These are phyloP conservation scores for Annulohypoxylon nitens DNA, from an alignment of 495 filamentous ascomycete species.

Conservation along the genomic window DNA sequence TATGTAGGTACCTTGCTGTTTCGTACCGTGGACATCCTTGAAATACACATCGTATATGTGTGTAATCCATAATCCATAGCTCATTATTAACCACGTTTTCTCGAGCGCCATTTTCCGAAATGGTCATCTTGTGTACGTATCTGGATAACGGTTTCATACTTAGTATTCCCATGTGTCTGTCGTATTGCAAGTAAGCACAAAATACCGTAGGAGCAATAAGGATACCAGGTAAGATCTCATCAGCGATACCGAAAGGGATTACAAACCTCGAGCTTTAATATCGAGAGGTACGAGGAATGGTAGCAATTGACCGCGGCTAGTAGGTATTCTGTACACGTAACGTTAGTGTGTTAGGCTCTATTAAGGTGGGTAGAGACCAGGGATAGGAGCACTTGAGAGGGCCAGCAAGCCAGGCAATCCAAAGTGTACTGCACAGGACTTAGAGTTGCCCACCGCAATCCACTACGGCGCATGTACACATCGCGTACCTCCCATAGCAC, in stretches of 20 bases:
- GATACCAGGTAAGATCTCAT: conserved; percentile 8
- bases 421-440: conserved; percentile 33
- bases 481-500: conserved; percentile 20
- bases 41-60: conserved; percentile 10
- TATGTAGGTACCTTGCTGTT: conserved; percentile 11
- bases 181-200: conserved; percentile 4
- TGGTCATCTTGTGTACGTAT: background rate
- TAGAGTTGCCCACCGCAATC: conserved; percentile 30
- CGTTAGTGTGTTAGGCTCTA: conserved; percentile 36
- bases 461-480: conserved; percentile 38
- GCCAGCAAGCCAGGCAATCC: conserved; percentile 16
- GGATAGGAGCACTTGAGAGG: background rate
- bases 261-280: background rate
- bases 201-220: conserved; percentile 15
- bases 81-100: background rate
- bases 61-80: conserved; percentile 3
- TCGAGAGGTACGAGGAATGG: conserved; percentile 28
- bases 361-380: conserved; percentile 36
- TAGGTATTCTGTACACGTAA: conserved; percentile 40
- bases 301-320: conserved; percentile 27
- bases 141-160: background rate
- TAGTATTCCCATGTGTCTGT: background rate
- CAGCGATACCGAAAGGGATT: conserved; percentile 10
- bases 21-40: conserved; percentile 2
- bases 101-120: background rate